These are phyloP conservation scores for Malus orientalis DNA, from an alignment of 306 rosid genomes.

Conservation along the genomic window DNA sequence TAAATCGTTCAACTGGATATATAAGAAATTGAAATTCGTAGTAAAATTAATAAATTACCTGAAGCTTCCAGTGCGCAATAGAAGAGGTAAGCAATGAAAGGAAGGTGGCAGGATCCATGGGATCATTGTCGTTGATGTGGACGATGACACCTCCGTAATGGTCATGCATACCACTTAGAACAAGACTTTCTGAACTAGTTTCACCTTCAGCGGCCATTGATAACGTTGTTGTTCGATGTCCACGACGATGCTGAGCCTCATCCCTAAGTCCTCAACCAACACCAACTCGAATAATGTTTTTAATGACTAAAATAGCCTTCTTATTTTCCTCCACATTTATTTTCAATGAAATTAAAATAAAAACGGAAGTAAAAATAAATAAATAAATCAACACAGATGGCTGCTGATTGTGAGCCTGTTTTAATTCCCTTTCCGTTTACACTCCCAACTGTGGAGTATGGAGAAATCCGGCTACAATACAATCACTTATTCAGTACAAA, in stretches of 20 bases:
- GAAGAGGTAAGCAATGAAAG: constrained; percentile 1
- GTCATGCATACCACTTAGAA: not conserved
- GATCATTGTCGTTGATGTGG: not conserved
- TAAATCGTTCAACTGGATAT: not conserved
- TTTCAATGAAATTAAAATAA: no score
- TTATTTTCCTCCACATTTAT: no score
- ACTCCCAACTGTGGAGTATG: no score
- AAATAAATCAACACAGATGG: no score
- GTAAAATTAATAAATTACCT: not conserved
- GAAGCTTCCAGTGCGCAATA: constrained; percentile 1
- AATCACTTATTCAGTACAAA: no score
- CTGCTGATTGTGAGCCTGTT: not conserved
- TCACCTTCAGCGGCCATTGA: not conserved
- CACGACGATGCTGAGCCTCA: not conserved
- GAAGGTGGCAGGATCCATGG: constrained; percentile 2
- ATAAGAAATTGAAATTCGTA: not conserved
- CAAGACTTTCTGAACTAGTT: not conserved
- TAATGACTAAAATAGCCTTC: no score
- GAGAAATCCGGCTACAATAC: no score
- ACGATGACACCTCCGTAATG: constrained; percentile 3
- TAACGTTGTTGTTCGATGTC: not conserved
- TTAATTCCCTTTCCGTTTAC: not conserved
- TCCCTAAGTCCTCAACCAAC: no score
- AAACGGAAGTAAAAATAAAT: no score
- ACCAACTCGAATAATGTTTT: no score